phyloP scores from a whole-genome alignment of 148 eudicot genomes.

The Bassia scoparia region DNA sequence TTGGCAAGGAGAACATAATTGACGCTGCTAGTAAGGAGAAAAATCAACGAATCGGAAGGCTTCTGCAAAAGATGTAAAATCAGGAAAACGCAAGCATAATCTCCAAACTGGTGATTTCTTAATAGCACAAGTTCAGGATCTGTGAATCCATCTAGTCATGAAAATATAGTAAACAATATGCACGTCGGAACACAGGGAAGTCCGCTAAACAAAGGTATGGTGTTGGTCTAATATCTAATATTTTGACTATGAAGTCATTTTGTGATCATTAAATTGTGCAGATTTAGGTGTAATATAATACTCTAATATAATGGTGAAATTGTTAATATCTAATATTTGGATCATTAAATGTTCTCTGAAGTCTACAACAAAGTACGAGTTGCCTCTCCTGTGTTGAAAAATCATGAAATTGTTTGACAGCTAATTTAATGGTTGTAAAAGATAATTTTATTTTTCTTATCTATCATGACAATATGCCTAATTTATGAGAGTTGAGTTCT shows the following conservation, averaged over 20 bases:
- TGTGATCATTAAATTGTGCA: no score
- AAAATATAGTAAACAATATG: conserved; percentile 26
- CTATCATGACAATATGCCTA: not conserved
- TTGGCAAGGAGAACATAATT: conserved; percentile 25
- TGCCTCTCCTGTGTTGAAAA: not conserved
- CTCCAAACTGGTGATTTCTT: conserved; percentile 6
- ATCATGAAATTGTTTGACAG: not conserved
- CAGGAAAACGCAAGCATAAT: conserved; percentile 23
- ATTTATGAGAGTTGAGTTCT: not conserved
- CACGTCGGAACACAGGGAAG: conserved; percentile 21
- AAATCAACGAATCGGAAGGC: conserved; percentile 11
- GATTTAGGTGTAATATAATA: no score
- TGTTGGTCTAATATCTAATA: not conserved
- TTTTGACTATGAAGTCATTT: not conserved
- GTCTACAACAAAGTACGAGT: no score
- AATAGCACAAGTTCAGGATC: conserved; percentile 10
- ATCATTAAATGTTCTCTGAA: no score
- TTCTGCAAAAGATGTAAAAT: not conserved
- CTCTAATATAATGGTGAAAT: no score
- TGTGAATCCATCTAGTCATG: conserved; percentile 21
- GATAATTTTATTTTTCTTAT: not conserved
- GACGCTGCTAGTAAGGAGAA: conserved; percentile 3
- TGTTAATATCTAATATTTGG: no score
- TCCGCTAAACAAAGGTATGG: conserved; percentile 38
- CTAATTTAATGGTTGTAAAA: not conserved